Base-by-base conservation (phyloP, 164 flowering plant genomes). In the Aristolochia contorta region DNA sequence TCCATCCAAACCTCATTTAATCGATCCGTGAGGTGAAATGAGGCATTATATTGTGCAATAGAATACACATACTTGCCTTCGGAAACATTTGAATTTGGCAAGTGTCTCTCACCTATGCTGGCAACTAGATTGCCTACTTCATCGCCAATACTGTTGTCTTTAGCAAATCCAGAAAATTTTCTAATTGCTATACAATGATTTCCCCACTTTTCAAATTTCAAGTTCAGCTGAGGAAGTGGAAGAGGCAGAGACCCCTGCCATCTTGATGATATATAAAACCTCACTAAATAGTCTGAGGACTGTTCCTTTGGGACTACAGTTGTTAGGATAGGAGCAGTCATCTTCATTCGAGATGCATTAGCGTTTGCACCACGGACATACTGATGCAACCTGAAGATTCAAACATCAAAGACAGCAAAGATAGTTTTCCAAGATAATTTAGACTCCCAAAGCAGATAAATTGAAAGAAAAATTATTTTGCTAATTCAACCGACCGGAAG, bases 1-100 rank as follows among this genome's bases (percentile, higher is more conserved):
- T 82, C 83, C 55, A 83, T 86, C 97, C 95, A 90, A 4, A 90
- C 89, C 66, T 90, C 94, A 72, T 89, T 89, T 2, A 75, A 65
- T 7, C 94, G 89, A n/a, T 83, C 82, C 47, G 74, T 56, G 21
- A 80, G 9, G 64, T 61, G 70, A 59, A 85, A 81, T 0, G 91
- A 92, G 49, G 87, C 68, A 73, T 69, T 72, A 54, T 89, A 89
- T 74, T 89, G 94, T 2, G 94, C 90, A 46, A 89, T 82, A 1
- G 87, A 79, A 75, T 89, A 89, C 15, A 86, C 82, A 56, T 76
- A 69, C 25, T 67, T 62, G 49, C 79, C 74, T 8, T 67, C 75
- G 1, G 76, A 53, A 56, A 81, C 56, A 32, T 87, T 81, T 6
- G 72, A 73, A 64, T 82, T 80, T 18, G 81, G 84, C 86, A 82